Base-by-base conservation (phyloP, 768 basidiomycete genomes). In the Pilatotrama ljubarskyi region DNA sequence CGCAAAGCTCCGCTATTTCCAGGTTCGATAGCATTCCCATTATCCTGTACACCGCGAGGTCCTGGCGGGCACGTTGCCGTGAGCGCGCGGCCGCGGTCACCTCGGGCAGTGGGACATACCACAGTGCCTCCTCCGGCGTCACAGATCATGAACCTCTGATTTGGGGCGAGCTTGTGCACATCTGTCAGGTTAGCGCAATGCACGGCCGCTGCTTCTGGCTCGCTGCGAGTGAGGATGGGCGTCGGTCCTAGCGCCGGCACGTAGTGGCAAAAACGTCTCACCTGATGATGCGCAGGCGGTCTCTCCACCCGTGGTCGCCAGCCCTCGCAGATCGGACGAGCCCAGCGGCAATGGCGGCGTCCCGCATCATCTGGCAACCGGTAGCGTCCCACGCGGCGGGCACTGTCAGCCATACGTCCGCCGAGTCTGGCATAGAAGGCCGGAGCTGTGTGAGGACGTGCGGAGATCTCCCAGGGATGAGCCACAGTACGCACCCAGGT, bases 1-100 rank as follows among this genome's bases (percentile, higher is more conserved):
- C 91, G 62, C 89, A 90, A 76, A 95, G 88, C 75, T 95, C 93
- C 44, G 92, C 93, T 60, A 95, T 93, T 72, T 95, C 92, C n/a
- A 95, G 82, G 68, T 85, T 84, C 11, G 85, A 77, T 72, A 91
- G 79, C 64, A 90, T 82, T 5, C 92, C 93, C 54, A 90, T 90
- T 49, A 95, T 89, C 80, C 76, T 76, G 72, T 81, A 82, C 11
- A 77, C 73, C 6, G 78, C 78, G 3, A 79, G 70, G 56, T 81
- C 78, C 76, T 77, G 25, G 47, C 25, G 24, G 47, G 22, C 42
- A 42, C 32, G 41, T 29, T n/a, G 29, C 48, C 18, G 46, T 48
- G 5, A 55, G 24, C 50, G n/a, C 29, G 11, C 32, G 41, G 48
- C 49, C 43, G 42, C 52, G 41, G 56, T 13, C 9, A 20, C 26